Conservation (phyloP, 2,329 filamentous ascomycete species). For the Ceratocystis colombiana region DNA sequence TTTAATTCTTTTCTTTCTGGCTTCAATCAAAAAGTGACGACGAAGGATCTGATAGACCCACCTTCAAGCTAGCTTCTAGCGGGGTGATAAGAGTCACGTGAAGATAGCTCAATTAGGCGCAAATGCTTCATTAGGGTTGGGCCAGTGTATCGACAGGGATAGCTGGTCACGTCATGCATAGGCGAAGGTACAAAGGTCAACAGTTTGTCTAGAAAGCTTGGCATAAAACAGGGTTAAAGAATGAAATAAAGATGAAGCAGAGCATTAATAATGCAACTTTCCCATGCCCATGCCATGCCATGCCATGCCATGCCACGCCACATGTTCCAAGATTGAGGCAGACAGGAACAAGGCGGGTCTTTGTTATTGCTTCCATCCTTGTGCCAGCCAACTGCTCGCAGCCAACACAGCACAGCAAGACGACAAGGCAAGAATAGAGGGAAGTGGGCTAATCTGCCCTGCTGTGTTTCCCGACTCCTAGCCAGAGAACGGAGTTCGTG, state of each 20-base stretch:
- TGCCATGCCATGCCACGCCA: no score
- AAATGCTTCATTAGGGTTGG: background rate
- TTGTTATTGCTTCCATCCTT: background rate
- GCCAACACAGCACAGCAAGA: background rate
- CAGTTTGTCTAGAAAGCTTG: no score
- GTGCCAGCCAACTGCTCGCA: background rate
- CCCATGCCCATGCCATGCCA: background rate
- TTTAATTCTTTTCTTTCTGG: conserved; percentile 15
- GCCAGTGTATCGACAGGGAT: background rate
- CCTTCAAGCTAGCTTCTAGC: conserved; percentile 21
- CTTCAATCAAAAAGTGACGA: conserved; percentile 24
- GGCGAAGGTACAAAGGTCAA: background rate
- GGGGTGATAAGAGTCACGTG: conserved; percentile 25
- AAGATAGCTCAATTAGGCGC: background rate
- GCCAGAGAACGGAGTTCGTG: background rate
- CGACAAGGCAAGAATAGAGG: background rate
- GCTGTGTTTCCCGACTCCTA: background rate
- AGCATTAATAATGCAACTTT: conserved; percentile 4
- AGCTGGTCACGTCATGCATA: background rate
- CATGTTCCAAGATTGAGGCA: no score
- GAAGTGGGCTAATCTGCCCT: background rate
- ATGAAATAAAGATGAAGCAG: background rate
- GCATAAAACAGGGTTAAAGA: no score
- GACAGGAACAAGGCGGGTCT: background rate
- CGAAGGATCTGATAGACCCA: conserved; percentile 17